These are phyloP conservation scores for Vitis amurensis DNA, from an alignment of 164 flowering plant genomes.

Conservation along the genomic window DNA sequence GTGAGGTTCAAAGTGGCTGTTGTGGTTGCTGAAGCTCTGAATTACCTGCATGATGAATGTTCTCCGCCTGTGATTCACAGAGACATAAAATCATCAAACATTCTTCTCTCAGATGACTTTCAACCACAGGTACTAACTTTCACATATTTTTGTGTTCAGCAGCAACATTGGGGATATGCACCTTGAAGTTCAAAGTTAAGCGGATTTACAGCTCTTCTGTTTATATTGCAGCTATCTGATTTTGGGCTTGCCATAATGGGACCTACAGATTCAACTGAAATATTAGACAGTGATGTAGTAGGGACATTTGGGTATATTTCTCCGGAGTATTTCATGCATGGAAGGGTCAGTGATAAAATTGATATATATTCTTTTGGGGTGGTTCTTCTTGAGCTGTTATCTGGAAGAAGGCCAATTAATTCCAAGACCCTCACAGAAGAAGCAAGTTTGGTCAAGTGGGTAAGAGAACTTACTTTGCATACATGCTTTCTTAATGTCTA, in stretches of 20 bases:
- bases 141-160: neutral
- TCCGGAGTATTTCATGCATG: conserved; percentile 46
- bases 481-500: neutral
- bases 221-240: conserved; percentile 25
- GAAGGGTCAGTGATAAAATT: conserved; percentile 37
- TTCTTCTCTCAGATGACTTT: conserved; percentile 26
- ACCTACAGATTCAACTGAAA: conserved; percentile 9
- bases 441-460: conserved; percentile 37
- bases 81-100: conserved; percentile 39
- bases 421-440: conserved; percentile 10
- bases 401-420: conserved; percentile 32
- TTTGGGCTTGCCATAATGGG: conserved; percentile 36
- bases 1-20: conserved; percentile 31
- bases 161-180: too few relatives aligned
- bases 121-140: conserved; percentile 21
- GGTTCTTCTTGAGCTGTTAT: conserved; percentile 37
- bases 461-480: conserved; percentile 10
- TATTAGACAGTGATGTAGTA: conserved; percentile 15
- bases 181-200: too few relatives aligned
- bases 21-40: conserved; percentile 35
- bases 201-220: too few relatives aligned
- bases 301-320: conserved; percentile 36
- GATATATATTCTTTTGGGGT: conserved; percentile 42
- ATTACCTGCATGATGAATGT: conserved; percentile 28
- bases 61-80: conserved; percentile 35